These are phyloP conservation scores for Pogostemon cablin DNA, from an alignment of 257 asterid genomes.

Conservation along the genomic window DNA sequence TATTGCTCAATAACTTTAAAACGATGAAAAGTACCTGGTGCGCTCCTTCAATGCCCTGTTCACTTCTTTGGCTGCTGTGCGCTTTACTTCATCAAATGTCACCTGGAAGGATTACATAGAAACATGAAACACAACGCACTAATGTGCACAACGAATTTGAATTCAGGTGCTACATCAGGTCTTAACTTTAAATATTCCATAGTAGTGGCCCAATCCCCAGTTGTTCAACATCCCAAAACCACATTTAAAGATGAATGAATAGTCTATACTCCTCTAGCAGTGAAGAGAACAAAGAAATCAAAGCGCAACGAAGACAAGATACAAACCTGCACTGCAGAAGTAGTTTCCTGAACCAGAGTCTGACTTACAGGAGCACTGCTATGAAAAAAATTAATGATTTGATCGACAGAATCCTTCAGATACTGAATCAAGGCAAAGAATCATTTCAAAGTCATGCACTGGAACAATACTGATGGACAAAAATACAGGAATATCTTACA, in stretches of 20 bases:
- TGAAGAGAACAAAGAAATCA: conserved; percentile 3
- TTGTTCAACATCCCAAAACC: background rate
- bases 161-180: background rate
- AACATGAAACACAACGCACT: conserved; percentile 25
- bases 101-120: conserved; percentile 49
- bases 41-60: conserved; percentile 82
- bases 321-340: conserved; percentile 95
- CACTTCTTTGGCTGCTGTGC: conserved; percentile 88
- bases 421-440: conserved; percentile 55
- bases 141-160: background rate
- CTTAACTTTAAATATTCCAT: background rate
- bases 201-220: background rate
- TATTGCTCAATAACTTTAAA: conserved; percentile 18
- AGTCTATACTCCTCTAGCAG: background rate
- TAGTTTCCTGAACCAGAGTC: conserved; percentile 90
- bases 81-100: conserved; percentile 94
- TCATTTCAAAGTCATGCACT: conserved; percentile 25
- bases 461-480: conserved; percentile 24
- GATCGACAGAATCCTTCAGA: conserved; percentile 84
- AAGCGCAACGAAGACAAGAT: conserved; percentile 27
- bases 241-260: conserved; percentile 12
- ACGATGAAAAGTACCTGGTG: conserved; percentile 58
- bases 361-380: conserved; percentile 84
- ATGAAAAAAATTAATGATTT: conserved; percentile 75
- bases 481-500: conserved; percentile 50